Evolutionary conservation across 371 early-diverging fungal genomes (phyloP), one percentile per base, ranked within the genome.

Genomic region (Mucor indicus): DNA sequence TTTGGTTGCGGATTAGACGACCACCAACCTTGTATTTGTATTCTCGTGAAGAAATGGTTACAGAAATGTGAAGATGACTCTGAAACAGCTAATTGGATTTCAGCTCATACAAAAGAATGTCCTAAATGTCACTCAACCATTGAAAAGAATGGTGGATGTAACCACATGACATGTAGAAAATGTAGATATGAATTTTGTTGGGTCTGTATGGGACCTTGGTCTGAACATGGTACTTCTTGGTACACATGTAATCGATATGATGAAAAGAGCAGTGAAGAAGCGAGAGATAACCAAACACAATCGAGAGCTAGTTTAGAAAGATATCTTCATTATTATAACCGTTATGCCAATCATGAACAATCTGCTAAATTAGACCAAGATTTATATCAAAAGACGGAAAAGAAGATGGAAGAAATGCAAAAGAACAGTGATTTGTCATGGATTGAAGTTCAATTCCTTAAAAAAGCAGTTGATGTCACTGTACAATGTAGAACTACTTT

Each of bases 371-470:
- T 97, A 25, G 92, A 92, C 57, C 85, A 84, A 55, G 87, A 93
- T 56, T 75, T 96, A 35, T 87, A 91, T 62, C 65, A 74, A 45
- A 86, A 88, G 62, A 96, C 95, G 17, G 95, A 96, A 61, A 84
- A 83, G 54, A 94, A 93, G 59, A 98, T 98, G 96, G 93, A 94
- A 53, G 89, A 89, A 57, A 89, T 96, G 87, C 98, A 96, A 67
- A 79, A 83, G 42, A 80, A 81, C 15, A 86, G 90, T 21, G 87
- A 86, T 24, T 75, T 97, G 38, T 93, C 95, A 24, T 98, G 98
- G 98, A 98, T 98, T 60, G 96, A 98, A 72, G 97, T 96, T 1
- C 98, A 98, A 72, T 98, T 97, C 64, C 68, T 98, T 25, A 83
- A 85, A 54, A 88, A 87, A 32, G 98, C 97, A 5, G 92, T 95